These are phyloP conservation scores for Entomortierella chlamydospora DNA, from an alignment of 192 early-diverging fungal genomes.

Conservation along the genomic window DNA sequence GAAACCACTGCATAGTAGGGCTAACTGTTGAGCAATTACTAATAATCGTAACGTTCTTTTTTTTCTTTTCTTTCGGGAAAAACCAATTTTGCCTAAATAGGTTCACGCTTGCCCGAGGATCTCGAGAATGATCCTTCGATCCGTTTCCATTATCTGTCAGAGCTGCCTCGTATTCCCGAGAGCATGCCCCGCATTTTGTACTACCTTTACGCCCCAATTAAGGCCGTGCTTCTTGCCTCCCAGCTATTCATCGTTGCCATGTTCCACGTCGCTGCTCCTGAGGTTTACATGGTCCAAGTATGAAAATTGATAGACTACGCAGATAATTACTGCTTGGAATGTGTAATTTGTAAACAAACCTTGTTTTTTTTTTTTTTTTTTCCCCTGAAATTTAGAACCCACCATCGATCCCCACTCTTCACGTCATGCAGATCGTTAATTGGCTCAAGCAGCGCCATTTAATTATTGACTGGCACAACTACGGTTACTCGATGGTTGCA, in stretches of 20 bases:
- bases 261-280: conserved; percentile 65
- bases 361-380: background rate
- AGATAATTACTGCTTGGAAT: too few relatives aligned
- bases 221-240: conserved; percentile 70
- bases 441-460: conserved; percentile 75
- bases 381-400: conserved; percentile 75
- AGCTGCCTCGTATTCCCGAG: conserved; percentile 68
- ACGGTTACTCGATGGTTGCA: conserved; percentile 89
- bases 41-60: background rate
- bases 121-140: conserved; percentile 59
- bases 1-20: too few relatives aligned
- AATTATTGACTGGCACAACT: conserved; percentile 99
- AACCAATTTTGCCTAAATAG: conserved; percentile 11
- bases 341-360: background rate
- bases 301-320: too few relatives aligned
- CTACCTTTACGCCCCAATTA: conserved; percentile 73
- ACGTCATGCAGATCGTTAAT: conserved; percentile 76
- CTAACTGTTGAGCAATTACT: background rate
- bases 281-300: conserved; percentile 85
- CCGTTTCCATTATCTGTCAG: conserved; percentile 57
- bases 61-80: background rate
- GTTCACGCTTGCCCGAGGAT: conserved; percentile 39
- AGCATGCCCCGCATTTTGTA: conserved; percentile 69
- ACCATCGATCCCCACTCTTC: conserved; percentile 92
- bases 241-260: conserved; percentile 73